These are phyloP conservation scores for Phytophthora crassamura DNA, from an alignment of 352 stramenopile genomes.

Conservation along the genomic window DNA sequence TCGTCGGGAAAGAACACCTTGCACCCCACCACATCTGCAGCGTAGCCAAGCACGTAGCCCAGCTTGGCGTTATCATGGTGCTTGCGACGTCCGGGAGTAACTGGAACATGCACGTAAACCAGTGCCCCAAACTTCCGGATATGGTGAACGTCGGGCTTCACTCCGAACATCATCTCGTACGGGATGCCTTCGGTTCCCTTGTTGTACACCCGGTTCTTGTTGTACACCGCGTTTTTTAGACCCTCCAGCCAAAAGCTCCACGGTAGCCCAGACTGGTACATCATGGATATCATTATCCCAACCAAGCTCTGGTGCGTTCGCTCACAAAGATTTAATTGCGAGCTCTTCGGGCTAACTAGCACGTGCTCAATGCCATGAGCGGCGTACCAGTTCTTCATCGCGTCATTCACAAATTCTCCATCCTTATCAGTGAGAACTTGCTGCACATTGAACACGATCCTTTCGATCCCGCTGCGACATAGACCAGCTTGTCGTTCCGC, in stretches of 20 bases:
- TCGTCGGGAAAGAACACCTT: neutral
- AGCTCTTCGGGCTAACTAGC: too few relatives aligned
- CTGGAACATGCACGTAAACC: neutral
- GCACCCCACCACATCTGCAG: neutral
- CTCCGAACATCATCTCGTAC: neutral
- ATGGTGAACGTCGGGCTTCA: slow-evolving; percentile 6
- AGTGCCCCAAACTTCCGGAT: slow-evolving; percentile 6
- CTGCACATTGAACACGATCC: neutral
- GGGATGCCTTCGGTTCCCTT: neutral
- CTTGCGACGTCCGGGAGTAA: neutral
- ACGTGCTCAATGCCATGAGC: neutral
- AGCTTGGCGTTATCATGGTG: slow-evolving; percentile 1
- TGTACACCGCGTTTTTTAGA: slow-evolving; percentile 2
- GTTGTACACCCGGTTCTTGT: slow-evolving; percentile 5
- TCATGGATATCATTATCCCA: neutral
- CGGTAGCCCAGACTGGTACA: neutral
- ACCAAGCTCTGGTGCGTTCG: neutral
- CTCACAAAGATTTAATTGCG: neutral
- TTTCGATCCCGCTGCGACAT: too few relatives aligned
- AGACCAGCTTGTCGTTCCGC: neutral
- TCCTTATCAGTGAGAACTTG: neutral
- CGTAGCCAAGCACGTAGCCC: neutral
- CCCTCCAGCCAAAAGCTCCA: neutral
- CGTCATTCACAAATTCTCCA: neutral
- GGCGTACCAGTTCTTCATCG: neutral